Percentiles rank a stretch among this genome's conserved stretches.
phyloP scores from a whole-genome alignment of 495 filamentous ascomycete species.

The Talaromyces liani region DNA sequence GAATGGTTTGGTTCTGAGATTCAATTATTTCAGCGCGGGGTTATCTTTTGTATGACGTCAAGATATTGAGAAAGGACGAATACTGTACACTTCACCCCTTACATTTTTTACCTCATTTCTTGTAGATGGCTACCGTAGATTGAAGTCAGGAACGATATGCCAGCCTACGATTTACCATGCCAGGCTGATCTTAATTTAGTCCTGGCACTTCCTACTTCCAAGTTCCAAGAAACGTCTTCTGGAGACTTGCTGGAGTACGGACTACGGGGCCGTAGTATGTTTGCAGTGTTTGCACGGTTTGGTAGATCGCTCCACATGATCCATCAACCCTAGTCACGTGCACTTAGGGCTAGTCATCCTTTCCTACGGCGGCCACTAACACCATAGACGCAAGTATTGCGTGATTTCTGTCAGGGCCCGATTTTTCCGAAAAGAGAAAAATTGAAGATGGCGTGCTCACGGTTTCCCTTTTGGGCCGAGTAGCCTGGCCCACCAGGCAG shows the following conservation, averaged over 20 bases:
- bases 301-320: not conserved
- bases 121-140: not conserved
- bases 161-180: not conserved
- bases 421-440: not conserved
- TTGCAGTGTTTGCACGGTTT: not conserved
- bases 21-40: not conserved
- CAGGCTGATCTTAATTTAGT: not conserved
- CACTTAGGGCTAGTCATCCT: not conserved
- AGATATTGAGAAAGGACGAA: not conserved
- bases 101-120: not conserved
- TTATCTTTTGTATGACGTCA: not conserved
- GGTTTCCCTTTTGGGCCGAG: not conserved
- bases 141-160: not conserved
- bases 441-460: slow-evolving; percentile 8
- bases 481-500: not conserved
- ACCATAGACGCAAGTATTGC: slow-evolving; percentile 32
- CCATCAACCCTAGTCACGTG: not conserved
- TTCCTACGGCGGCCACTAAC: too few relatives aligned
- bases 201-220: not conserved
- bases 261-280: not conserved
- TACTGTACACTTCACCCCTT: not conserved
- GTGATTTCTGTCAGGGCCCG: slow-evolving; percentile 23
- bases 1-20: not conserved
- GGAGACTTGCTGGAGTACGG: not conserved
- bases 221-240: not conserved